These are phyloP conservation scores for Thozetella sp. DNA, from an alignment of 495 filamentous ascomycete genomes.

Conservation along the genomic window DNA sequence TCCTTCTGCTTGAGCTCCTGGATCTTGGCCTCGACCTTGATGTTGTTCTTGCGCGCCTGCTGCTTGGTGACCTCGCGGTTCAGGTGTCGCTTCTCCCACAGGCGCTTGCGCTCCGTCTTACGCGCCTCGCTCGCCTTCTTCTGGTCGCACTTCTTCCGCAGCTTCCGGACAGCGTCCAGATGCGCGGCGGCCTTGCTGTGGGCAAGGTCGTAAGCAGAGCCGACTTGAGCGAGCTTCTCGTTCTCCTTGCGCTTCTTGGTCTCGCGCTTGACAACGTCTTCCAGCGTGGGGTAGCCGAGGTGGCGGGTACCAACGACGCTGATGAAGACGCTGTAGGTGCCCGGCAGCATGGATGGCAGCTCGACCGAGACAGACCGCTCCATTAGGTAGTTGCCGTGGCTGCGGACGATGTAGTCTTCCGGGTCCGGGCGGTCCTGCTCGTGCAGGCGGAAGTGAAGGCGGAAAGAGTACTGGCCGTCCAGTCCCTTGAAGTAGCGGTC, in stretches of 20 bases:
- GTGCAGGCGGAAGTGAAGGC: slow-evolving; percentile 87
- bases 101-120: slow-evolving; percentile 38
- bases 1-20: slow-evolving; percentile 34
- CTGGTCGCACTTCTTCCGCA: slow-evolving; percentile 46
- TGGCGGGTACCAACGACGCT: slow-evolving; percentile 74
- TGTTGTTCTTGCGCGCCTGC: slow-evolving; percentile 46
- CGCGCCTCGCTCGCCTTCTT: slow-evolving; percentile 50
- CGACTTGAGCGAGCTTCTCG: slow-evolving; percentile 86
- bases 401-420: slow-evolving; percentile 86
- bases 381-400: slow-evolving; percentile 69
- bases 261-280: slow-evolving; percentile 71
- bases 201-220: slow-evolving; percentile 85
- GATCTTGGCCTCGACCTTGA: slow-evolving; percentile 31
- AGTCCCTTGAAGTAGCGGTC: slow-evolving; percentile 85
- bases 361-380: slow-evolving; percentile 50
- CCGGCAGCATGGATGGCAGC: slow-evolving; percentile 65
- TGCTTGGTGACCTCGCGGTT: slow-evolving; percentile 44
- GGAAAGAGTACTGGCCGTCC: slow-evolving; percentile 78
- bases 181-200: slow-evolving; percentile 75
- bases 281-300: slow-evolving; percentile 53
- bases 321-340: slow-evolving; percentile 81
- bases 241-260: slow-evolving; percentile 62
- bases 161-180: slow-evolving; percentile 60
- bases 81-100: slow-evolving; percentile 50
- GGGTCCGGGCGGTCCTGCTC: slow-evolving; percentile 66